phyloP scores from a whole-genome alignment of 2,329 filamentous ascomycete species.

The Cryoendolithus antarcticus region DNA sequence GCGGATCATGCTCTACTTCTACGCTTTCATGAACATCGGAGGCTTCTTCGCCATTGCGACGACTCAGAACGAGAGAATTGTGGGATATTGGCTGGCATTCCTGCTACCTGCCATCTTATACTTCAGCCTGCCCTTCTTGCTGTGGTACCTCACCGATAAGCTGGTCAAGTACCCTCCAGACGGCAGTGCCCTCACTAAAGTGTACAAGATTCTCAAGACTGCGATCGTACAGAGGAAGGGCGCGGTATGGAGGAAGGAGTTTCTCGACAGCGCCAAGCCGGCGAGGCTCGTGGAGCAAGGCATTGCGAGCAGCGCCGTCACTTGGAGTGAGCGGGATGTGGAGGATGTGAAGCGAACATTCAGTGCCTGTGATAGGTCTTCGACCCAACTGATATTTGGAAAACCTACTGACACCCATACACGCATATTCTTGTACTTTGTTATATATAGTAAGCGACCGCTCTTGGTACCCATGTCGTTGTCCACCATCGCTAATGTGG shows the following conservation, averaged over 20 bases:
- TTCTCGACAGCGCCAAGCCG: slow-evolving; percentile 11
- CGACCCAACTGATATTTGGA: no score
- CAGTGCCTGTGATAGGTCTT: slow-evolving; percentile 43
- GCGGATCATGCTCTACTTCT: slow-evolving; percentile 49
- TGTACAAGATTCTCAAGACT: slow-evolving; percentile 4
- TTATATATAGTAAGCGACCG: no score
- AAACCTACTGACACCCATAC: no score
- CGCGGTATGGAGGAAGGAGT: slow-evolving; percentile 5
- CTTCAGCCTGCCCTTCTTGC: slow-evolving; percentile 27
- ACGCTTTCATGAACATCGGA: slow-evolving; percentile 61
- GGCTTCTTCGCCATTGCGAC: slow-evolving; percentile 55
- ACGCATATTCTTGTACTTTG: slow-evolving; percentile 48
- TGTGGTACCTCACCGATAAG: slow-evolving; percentile 9
- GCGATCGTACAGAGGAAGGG: slow-evolving; percentile 7
- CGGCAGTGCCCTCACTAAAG: slow-evolving; percentile 4
- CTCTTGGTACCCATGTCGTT: no score
- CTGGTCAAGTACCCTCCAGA: slow-evolving; percentile 3
- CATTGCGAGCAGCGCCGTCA: slow-evolving; percentile 8
- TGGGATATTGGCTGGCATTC: slow-evolving; percentile 53
- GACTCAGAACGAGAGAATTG: no score
- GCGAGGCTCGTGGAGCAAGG: slow-evolving; percentile 11
- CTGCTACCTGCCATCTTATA: slow-evolving; percentile 51
- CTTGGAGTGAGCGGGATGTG: slow-evolving; percentile 57
- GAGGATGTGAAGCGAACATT: slow-evolving; percentile 56
- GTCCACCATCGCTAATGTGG: no score